Percentiles rank a stretch among this genome's conserved stretches.
Evolutionary conservation across 2,329 filamentous ascomycete species (phyloP).

Genomic region (Fusarium pseudograminearum): DNA sequence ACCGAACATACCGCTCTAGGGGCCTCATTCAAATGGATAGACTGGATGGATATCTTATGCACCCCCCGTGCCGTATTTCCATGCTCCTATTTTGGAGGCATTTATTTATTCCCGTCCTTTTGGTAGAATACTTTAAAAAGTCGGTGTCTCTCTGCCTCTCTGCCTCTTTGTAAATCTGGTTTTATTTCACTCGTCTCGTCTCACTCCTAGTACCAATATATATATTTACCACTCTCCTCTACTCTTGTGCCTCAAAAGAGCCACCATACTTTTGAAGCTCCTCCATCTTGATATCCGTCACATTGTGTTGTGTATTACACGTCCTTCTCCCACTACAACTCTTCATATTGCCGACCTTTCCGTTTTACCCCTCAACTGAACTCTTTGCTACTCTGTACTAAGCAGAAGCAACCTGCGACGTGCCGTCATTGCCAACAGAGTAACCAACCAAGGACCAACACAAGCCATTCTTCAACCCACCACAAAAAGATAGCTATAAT

Average conservation of each 20-base stretch:
- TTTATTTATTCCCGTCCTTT: constrained; percentile 26
- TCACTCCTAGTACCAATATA: background rate
- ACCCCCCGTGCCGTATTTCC: constrained; percentile 31
- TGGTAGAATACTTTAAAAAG: constrained; percentile 37
- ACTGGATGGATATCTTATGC: constrained; percentile 2
- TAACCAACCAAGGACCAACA: constrained; percentile 24
- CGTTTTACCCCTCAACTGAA: constrained; percentile 31
- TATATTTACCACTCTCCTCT: background rate
- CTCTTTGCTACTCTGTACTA: background rate
- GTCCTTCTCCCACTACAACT: background rate
- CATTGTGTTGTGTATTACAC: constrained; percentile 11
- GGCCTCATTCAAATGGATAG: constrained; percentile 4
- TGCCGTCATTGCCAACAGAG: constrained; percentile 35
- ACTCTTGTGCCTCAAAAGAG: background rate
- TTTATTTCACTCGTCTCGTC: constrained; percentile 1
- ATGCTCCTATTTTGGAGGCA: constrained; percentile 24
- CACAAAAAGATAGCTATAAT: constrained; percentile 8
- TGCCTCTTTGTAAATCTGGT: constrained; percentile 2
- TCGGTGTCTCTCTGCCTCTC: constrained; percentile 37
- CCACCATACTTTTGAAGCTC: background rate
- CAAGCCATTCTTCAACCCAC: constrained; percentile 8
- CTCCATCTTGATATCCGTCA: background rate
- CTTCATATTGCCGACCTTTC: constrained; percentile 20
- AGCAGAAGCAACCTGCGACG: constrained; percentile 18
- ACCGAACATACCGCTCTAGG: constrained; percentile 1